phyloP scores from a whole-genome alignment of 129 eudicot species.

The Flaveria ramosissima region DNA sequence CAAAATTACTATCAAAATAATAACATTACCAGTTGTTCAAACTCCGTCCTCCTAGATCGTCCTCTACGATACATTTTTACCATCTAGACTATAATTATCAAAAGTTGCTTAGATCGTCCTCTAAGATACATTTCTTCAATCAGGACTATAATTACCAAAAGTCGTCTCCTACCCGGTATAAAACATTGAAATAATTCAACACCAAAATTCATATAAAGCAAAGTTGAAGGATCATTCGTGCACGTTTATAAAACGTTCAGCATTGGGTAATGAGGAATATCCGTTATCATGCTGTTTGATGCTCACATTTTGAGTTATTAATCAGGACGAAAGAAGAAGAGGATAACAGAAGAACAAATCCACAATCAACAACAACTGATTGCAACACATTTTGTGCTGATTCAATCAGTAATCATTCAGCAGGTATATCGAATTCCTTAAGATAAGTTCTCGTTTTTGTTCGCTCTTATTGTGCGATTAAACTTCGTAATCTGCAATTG shows the following conservation, averaged over 20 bases:
- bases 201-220: conserved; percentile 14
- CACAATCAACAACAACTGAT: conserved; percentile 10
- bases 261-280: conserved; percentile 32
- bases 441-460: conserved; percentile 1
- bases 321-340: background rate
- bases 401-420: conserved; percentile 10
- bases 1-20: no score
- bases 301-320: conserved; percentile 22
- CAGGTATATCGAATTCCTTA: conserved; percentile 10
- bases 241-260: conserved; percentile 7
- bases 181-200: background rate
- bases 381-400: conserved; percentile 9
- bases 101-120: no score
- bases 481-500: conserved; percentile 9
- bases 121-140: no score
- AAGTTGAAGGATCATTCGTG: conserved; percentile 28
- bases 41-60: no score
- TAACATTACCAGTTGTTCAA: no score
- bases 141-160: no score
- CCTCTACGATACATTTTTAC: no score
- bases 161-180: background rate
- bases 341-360: conserved; percentile 29
- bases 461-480: background rate
- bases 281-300: conserved; percentile 25
- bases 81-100: background rate